Conservation (phyloP, 768 basidiomycete species). For the Lactarius deliciosus region DNA sequence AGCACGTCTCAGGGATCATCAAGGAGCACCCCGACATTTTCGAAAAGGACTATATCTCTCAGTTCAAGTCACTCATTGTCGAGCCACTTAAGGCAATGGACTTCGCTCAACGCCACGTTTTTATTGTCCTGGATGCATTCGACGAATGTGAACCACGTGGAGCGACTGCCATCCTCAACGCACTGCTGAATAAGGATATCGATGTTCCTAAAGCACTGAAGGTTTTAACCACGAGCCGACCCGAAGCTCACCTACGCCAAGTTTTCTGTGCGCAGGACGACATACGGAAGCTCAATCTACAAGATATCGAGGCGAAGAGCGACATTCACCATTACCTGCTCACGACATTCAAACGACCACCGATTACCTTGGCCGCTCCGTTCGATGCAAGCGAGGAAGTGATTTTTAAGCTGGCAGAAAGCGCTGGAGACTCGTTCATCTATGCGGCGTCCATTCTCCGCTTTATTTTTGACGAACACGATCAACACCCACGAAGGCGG, state of each 20-base stretch:
- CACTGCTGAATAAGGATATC: background rate
- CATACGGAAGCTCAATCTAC: background rate
- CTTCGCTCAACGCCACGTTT: background rate
- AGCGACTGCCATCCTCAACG: background rate
- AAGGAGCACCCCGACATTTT: background rate
- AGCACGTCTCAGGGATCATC: background rate
- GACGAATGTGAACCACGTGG: background rate
- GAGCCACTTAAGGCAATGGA: background rate
- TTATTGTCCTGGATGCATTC: background rate
- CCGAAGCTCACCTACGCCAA: background rate
- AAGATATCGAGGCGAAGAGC: background rate
- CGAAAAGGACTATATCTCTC: background rate
- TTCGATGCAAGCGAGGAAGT: background rate
- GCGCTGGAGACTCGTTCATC: too few relatives aligned
- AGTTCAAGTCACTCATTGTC: background rate
- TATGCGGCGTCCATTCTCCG: background rate
- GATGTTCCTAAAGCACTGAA: background rate
- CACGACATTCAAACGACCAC: background rate
- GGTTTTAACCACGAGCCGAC: background rate
- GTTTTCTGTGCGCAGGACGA: background rate
- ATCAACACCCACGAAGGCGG: background rate
- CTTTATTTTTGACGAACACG: background rate
- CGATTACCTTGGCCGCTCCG: background rate
- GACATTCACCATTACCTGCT: background rate
- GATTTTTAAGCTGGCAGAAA: background rate